Evolutionary conservation across 2,329 filamentous ascomycete genomes (phyloP).

Genomic region (Sordariomycetes sp.): DNA sequence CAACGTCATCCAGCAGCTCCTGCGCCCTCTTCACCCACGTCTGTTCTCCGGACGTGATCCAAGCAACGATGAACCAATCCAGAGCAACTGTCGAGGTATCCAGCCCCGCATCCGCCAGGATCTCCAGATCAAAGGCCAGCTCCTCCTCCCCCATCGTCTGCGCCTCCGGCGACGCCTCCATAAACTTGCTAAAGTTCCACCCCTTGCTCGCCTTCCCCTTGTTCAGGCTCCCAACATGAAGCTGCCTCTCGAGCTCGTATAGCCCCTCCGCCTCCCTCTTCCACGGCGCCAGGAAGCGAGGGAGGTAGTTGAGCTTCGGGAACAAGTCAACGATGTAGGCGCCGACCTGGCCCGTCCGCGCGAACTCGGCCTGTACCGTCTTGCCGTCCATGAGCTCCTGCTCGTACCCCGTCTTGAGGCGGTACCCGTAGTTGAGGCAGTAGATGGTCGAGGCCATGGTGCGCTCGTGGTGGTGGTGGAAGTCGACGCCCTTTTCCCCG

Average conservation of each 20-base stretch:
- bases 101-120: slow-evolving; percentile 16
- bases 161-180: slow-evolving; percentile 9
- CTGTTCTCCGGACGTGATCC: slow-evolving; percentile 9
- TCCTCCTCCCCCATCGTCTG: slow-evolving; percentile 13
- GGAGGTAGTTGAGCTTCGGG: slow-evolving; percentile 25
- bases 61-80: slow-evolving; percentile 17
- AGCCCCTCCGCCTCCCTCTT: slow-evolving; percentile 16
- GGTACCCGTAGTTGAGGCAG: slow-evolving; percentile 20
- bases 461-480: slow-evolving; percentile 18
- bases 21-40: slow-evolving; percentile 22
- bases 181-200: slow-evolving; percentile 18
- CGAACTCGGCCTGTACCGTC: slow-evolving; percentile 13
- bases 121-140: slow-evolving; percentile 18
- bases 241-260: slow-evolving; percentile 10
- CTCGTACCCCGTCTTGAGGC: slow-evolving; percentile 15
- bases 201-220: slow-evolving; percentile 9
- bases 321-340: slow-evolving; percentile 25
- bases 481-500: slow-evolving; percentile 13
- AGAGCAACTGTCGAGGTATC: slow-evolving; percentile 17
- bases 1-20: slow-evolving; percentile 22
- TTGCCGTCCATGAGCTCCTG: slow-evolving; percentile 12
- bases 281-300: slow-evolving; percentile 19
- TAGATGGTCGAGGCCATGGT: slow-evolving; percentile 22
- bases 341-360: slow-evolving; percentile 14
- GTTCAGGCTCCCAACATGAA: slow-evolving; percentile 14